Percentiles rank a stretch among this genome's conserved stretches.
phyloP scores from a whole-genome alignment of 1,284 basidiomycete species.

The Spongiforma sp. region DNA sequence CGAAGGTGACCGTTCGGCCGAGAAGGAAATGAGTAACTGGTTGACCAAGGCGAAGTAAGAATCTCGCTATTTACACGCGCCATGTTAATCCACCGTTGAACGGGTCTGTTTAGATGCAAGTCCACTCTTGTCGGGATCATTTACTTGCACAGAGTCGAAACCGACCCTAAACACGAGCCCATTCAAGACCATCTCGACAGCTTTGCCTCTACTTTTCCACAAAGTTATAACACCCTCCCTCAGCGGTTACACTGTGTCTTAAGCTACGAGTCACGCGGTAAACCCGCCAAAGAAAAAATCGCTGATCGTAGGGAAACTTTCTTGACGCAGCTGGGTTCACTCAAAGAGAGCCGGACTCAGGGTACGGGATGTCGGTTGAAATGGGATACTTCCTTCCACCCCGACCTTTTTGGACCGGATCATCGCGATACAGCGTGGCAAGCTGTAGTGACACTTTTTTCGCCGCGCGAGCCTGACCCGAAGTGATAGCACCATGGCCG shows the following conservation, averaged over 20 bases:
- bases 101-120: slow-evolving; percentile 7
- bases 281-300: rapidly evolving
- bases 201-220: slow-evolving; percentile 13
- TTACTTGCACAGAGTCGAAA: slow-evolving; percentile 25
- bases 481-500: too few relatives aligned
- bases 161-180: background rate
- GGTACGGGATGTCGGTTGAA: rapidly evolving
- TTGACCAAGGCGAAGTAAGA: slow-evolving; percentile 14
- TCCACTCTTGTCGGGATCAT: slow-evolving; percentile 20
- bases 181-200: slow-evolving; percentile 18
- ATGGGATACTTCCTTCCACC: slow-evolving; percentile 13
- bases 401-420: background rate
- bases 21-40: slow-evolving; percentile 9
- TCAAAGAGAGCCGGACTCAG: background rate
- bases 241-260: slow-evolving; percentile 16
- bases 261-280: slow-evolving; percentile 5
- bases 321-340: background rate
- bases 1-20: background rate
- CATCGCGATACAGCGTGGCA: slow-evolving; percentile 19
- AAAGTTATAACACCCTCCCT: background rate
- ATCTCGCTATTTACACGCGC: background rate
- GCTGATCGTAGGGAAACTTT: background rate
- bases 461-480: too few relatives aligned
- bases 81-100: too few relatives aligned
- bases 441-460: slow-evolving; percentile 16